These are phyloP conservation scores for Phyllostachys edulis DNA, from an alignment of 176 grass and related monocot genomes.

Conservation along the genomic window DNA sequence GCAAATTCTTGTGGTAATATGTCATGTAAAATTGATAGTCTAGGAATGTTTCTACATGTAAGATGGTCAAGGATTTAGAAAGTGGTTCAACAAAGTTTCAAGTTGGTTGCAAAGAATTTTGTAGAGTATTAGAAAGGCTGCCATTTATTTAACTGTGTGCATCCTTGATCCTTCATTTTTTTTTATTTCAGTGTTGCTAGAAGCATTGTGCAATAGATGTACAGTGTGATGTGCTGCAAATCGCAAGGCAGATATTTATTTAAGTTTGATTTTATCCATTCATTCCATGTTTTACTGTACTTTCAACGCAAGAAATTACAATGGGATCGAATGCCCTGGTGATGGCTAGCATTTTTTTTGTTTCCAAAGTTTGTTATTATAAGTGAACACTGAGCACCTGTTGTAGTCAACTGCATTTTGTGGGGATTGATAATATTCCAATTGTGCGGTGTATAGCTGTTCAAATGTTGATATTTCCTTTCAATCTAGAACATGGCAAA, in stretches of 20 bases:
- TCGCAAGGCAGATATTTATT: neutral
- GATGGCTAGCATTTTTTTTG: neutral
- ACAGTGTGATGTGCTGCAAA: neutral
- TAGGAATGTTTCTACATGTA: neutral
- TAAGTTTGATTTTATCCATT: neutral
- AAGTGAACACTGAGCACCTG: neutral
- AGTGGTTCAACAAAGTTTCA: neutral
- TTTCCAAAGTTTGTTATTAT: neutral
- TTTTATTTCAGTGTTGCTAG: neutral
- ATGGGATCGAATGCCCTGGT: neutral
- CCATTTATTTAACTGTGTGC: neutral
- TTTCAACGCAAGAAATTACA: neutral
- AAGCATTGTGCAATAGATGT: neutral
- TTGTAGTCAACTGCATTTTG: neutral
- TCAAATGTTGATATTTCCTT: neutral
- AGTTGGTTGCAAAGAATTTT: neutral
- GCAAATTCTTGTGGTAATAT: neutral
- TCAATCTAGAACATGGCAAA: neutral
- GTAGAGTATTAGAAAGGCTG: neutral
- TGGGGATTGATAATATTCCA: constrained; percentile 9
- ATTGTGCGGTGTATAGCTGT: constrained; percentile 1
- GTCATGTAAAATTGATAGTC: constrained; percentile 1
- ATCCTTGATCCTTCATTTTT: neutral
- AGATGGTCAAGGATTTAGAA: constrained; percentile 12
- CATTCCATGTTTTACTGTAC: neutral